A percentile compares a stretch with the other conserved stretches of the same genome.
Conservation (phyloP, 1,139 yeast species). For the Diutina scorzettiae region DNA sequence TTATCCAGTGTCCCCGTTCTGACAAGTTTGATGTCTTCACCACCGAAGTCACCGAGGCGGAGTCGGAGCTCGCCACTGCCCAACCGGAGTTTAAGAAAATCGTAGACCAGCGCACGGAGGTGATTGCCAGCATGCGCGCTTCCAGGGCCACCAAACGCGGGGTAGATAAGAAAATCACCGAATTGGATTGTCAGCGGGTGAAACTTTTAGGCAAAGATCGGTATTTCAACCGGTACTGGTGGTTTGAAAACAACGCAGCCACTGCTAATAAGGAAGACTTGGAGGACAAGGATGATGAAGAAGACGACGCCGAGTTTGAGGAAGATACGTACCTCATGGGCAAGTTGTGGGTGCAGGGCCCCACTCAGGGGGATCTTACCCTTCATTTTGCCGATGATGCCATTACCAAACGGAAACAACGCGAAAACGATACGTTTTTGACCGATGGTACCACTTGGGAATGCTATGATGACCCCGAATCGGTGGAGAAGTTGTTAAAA, state of each 20-base stretch:
- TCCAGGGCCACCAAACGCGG: slow-evolving; percentile 34
- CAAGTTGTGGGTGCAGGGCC: slow-evolving; percentile 89
- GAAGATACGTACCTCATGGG: slow-evolving; percentile 75
- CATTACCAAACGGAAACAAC: slow-evolving; percentile 18
- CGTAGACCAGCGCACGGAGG: slow-evolving; percentile 30
- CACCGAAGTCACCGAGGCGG: slow-evolving; percentile 38
- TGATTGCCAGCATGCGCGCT: slow-evolving; percentile 28
- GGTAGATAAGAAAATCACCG: slow-evolving; percentile 46
- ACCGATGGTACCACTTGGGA: slow-evolving; percentile 52
- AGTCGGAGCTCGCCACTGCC: slow-evolving; percentile 31
- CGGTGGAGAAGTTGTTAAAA: slow-evolving; percentile 40
- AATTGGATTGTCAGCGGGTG: slow-evolving; percentile 69
- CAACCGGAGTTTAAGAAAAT: slow-evolving; percentile 36
- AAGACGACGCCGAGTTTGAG: slow-evolving; percentile 26
- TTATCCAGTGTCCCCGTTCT: slow-evolving; percentile 15
- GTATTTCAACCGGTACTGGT: slow-evolving; percentile 81
- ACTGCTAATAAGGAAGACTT: slow-evolving; percentile 32
- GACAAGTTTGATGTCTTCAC: slow-evolving; percentile 10
- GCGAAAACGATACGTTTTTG: slow-evolving; percentile 35
- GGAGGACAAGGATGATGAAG: slow-evolving; percentile 23
- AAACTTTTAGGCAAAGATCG: slow-evolving; percentile 75
- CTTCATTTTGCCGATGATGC: slow-evolving; percentile 19
- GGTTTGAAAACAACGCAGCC: slow-evolving; percentile 84
- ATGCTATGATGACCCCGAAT: slow-evolving; percentile 50
- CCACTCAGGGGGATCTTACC: slow-evolving; percentile 49